Conservation (phyloP, 108 stramenopile species). For the Pseudonitzschia pungens region DNA sequence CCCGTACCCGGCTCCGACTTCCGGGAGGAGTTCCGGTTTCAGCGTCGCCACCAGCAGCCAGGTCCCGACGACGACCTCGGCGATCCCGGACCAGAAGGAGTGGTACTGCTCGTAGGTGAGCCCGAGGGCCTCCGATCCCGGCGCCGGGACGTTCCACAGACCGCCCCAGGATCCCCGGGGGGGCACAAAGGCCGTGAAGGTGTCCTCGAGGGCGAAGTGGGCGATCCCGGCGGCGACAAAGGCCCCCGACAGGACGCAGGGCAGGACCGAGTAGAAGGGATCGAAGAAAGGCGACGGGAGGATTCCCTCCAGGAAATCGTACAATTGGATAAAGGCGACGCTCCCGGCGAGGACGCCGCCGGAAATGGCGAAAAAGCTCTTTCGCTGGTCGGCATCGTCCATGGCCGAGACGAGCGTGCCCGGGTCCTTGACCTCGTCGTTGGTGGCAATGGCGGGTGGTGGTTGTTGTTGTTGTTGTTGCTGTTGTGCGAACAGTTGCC, state of each 20-base stretch:
- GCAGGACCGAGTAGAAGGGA: background rate
- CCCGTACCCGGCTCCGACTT: background rate
- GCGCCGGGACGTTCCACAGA: slow-evolving; percentile 79
- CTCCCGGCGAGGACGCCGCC: background rate
- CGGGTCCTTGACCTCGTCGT: slow-evolving; percentile 7
- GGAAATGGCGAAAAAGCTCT: background rate
- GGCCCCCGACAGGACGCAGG: background rate
- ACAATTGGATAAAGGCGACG: background rate
- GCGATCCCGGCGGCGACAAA: slow-evolving; percentile 45
- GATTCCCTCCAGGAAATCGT: background rate
- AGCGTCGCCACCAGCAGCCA: slow-evolving; percentile 39
- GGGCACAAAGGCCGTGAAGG: slow-evolving; percentile 78
- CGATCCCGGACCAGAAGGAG: slow-evolving; percentile 78
- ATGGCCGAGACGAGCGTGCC: background rate
- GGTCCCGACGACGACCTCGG: slow-evolving; percentile 76
- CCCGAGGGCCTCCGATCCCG: slow-evolving; percentile 56
- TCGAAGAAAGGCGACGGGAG: background rate
- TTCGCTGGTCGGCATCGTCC: background rate
- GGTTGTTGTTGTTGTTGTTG: too few relatives aligned
- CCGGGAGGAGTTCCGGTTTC: slow-evolving; percentile 5
- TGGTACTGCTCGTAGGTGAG: slow-evolving; percentile 82
- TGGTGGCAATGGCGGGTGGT: background rate
- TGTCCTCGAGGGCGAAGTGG: slow-evolving; percentile 73
- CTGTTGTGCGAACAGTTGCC: too few relatives aligned
- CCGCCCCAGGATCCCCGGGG: slow-evolving; percentile 87